Evolutionary conservation across 306 rosid species (phyloP).

Genomic region (Arachis stenosperma): DNA sequence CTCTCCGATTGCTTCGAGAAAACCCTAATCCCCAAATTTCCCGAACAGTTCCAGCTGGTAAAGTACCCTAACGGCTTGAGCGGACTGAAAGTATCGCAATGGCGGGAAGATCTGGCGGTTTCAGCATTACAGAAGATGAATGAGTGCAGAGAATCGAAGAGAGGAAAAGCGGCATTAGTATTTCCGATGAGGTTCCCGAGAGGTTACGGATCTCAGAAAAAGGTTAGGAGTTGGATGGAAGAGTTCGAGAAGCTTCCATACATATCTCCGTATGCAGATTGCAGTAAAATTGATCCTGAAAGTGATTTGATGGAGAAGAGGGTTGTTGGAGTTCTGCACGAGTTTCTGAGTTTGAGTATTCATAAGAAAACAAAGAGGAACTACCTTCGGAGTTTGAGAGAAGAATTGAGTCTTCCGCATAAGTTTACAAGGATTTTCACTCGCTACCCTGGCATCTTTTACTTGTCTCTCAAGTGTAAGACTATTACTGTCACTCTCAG

Average conservation of each 20-base stretch:
- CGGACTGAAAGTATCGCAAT: conserved; percentile 44
- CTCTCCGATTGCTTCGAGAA: conserved; percentile 76
- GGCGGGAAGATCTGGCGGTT: conserved; percentile 72
- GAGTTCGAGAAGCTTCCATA: conserved; percentile 91
- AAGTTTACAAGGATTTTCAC: conserved; percentile 88
- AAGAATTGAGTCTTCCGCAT: conserved; percentile 85
- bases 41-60: conserved; percentile 54
- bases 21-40: conserved; percentile 62
- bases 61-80: conserved; percentile 60
- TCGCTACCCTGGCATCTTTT: conserved; percentile 82
- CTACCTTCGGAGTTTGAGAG: conserved; percentile 81
- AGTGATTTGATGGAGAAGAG: conserved; percentile 98
- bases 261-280: conserved; percentile 75
- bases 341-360: conserved; percentile 71
- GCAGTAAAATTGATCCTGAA: conserved; percentile 64
- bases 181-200: conserved; percentile 85
- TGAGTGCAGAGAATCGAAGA: conserved; percentile 73
- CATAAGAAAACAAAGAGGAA: conserved; percentile 95
- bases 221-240: conserved; percentile 89
- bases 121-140: conserved; percentile 75
- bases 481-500: conserved; percentile 74
- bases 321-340: conserved; percentile 89
- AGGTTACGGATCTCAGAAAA: conserved; percentile 85
- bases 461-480: conserved; percentile 86
- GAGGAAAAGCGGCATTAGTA: conserved; percentile 65